Percentiles rank a stretch among this genome's conserved stretches.
phyloP scores from a whole-genome alignment of 2,329 filamentous ascomycete species.

The Fusarium sp. region DNA sequence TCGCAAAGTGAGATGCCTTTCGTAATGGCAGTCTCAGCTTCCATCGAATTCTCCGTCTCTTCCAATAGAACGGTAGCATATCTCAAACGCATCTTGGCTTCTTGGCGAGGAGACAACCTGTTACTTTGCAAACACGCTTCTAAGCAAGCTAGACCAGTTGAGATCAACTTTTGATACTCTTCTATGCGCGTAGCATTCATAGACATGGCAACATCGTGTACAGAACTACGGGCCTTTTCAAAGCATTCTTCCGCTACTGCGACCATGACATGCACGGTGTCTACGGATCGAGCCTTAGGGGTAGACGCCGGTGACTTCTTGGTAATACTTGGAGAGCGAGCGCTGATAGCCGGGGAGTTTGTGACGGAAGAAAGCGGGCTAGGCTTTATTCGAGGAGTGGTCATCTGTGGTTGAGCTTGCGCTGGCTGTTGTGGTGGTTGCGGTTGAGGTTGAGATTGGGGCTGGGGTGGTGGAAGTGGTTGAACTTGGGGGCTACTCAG shows the following conservation, averaged over 20 bases:
- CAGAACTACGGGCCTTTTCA: constrained; percentile 68
- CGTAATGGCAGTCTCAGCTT: constrained; percentile 76
- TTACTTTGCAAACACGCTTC: constrained; percentile 73
- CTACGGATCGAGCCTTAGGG: constrained; percentile 56
- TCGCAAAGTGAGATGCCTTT: constrained; percentile 78
- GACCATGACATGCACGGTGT: constrained; percentile 70
- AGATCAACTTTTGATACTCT: constrained; percentile 78
- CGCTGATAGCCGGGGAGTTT: constrained; percentile 56
- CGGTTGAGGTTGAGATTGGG: constrained; percentile 19
- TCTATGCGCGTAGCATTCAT: constrained; percentile 59
- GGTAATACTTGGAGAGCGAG: constrained; percentile 54
- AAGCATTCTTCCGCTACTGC: constrained; percentile 83
- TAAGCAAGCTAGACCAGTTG: constrained; percentile 77
- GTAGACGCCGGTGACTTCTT: constrained; percentile 57
- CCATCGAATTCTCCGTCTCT: constrained; percentile 80
- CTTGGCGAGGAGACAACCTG: constrained; percentile 70
- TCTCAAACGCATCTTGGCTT: constrained; percentile 75
- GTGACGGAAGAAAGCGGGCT: constrained; percentile 55
- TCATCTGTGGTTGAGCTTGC: constrained; percentile 36
- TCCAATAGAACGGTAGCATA: constrained; percentile 78
- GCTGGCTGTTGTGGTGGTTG: constrained; percentile 16
- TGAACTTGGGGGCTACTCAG: constrained; percentile 32
- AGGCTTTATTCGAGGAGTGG: constrained; percentile 48
- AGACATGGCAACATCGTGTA: constrained; percentile 58
- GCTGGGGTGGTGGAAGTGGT: constrained; percentile 22